Base-by-base conservation (phyloP, 306 rosid genomes). In the Vigna mungo region DNA sequence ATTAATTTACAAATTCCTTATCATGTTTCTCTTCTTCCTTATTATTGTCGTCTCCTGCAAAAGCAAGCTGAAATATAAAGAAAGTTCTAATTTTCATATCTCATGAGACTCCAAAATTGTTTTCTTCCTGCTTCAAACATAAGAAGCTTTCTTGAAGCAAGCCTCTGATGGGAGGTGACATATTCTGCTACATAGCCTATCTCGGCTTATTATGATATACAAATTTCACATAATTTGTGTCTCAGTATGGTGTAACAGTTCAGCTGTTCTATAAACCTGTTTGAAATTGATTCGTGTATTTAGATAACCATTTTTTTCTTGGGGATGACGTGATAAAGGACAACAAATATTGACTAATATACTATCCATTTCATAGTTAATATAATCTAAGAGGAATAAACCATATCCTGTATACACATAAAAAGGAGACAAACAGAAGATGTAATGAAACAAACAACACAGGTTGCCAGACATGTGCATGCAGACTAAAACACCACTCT, bases 301-400 rank as follows among this genome's bases (percentile, higher is more conserved):
- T 27, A 18, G 17, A 43, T 20, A 20, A 10, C 71, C 32, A 11
- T 41, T 6, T 37, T 9, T 66, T 8, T 66, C 44, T 41, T 12
- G 54, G 54, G 23, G 6, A 43, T 36, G 54, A 67, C 14, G 37
- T 44, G 46, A 41, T 9, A 14, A 20, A 66, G 18, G 44, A 67
- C 36, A 2, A 67, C 32, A 21, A 21, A 67, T 44, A 62, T 60
- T 60, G 37, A 32, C 5, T 25, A 54, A 18, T 1, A 53, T n/a
- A 51, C 1, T 13, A 36, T 60, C 47, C 17, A 25, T 52, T 58
- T 74, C 58, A 58, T 59, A 16, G 27, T 74, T 59, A 5, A 74
- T 27, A 4, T 43, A 15, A 58, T 58, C 46, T 49, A 69, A 23
- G 68, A n/a, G 58, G 58, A 43, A 7, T n/a, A 55, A 3, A 34